These are phyloP conservation scores for Diaporthe capsici DNA, from an alignment of 2,329 filamentous ascomycete species.

Conservation along the genomic window DNA sequence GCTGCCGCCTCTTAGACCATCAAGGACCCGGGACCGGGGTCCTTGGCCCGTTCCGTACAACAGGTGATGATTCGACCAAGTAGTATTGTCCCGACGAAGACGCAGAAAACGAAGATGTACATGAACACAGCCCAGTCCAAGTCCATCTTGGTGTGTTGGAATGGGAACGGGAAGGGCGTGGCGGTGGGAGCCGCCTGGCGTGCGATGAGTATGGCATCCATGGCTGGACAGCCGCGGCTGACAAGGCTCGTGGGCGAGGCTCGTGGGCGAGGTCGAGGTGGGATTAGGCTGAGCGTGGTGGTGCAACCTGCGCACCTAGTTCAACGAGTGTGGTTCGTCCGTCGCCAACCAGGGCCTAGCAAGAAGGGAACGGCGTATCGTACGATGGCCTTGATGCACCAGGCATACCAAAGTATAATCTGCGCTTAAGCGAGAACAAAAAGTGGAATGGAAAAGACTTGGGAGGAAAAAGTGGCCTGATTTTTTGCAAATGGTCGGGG, in stretches of 20 bases:
- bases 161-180: constrained; percentile 30
- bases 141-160: constrained; percentile 34
- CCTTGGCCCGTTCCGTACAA: constrained; percentile 20
- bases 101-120: constrained; percentile 35
- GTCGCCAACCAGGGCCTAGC: neutral
- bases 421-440: constrained; percentile 24
- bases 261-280: neutral
- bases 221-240: neutral
- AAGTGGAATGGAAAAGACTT: constrained; percentile 30
- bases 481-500: neutral
- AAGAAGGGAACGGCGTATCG: neutral
- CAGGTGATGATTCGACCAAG: constrained; percentile 31
- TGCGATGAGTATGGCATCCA: constrained; percentile 31
- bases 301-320: constrained; percentile 28
- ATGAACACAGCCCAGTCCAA: constrained; percentile 36
- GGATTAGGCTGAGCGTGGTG: neutral
- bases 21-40: neutral
- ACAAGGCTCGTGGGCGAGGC: neutral
- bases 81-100: constrained; percentile 19
- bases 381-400: constrained; percentile 28
- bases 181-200: constrained; percentile 30
- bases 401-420: constrained; percentile 26
- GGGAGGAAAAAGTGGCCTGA: constrained; percentile 7
- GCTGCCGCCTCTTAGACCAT: constrained; percentile 19
- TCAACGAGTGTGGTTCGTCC: constrained; percentile 9